phyloP scores from a whole-genome alignment of 1,284 basidiomycete species.

The Pulveroboletus sp. region DNA sequence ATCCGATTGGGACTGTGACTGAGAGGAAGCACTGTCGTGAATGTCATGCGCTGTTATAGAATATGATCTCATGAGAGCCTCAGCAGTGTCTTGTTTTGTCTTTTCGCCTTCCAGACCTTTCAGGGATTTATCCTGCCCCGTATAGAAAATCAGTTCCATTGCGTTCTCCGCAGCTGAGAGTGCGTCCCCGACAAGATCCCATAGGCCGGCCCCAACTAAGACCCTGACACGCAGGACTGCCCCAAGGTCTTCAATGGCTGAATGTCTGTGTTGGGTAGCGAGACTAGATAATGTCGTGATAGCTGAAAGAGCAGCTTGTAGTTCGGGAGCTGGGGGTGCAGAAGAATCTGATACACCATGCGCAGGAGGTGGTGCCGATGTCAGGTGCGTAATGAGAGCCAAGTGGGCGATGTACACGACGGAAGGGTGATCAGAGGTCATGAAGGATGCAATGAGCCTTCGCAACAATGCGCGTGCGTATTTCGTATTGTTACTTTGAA shows the following conservation, averaged over 20 bases:
- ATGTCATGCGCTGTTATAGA: conserved; percentile 35
- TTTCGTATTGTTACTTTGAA: conserved; percentile 50
- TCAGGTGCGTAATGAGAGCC: conserved; percentile 49
- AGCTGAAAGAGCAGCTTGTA: conserved; percentile 43
- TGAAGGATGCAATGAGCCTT: conserved; percentile 52
- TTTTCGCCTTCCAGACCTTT: conserved; percentile 14
- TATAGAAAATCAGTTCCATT: conserved; percentile 43
- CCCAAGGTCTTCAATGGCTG: conserved; percentile 47
- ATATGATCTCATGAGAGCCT: conserved; percentile 29
- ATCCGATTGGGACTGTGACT: conserved; percentile 30
- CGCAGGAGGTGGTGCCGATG: conserved; percentile 22
- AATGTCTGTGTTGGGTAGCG: conserved; percentile 44
- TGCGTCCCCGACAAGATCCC: conserved; percentile 50
- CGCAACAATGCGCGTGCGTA: conserved; percentile 57
- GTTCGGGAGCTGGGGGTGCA: conserved; percentile 16
- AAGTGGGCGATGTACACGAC: conserved; percentile 55
- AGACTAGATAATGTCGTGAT: conserved; percentile 46
- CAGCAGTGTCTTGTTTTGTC: conserved; percentile 18
- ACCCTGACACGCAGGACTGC: conserved; percentile 53
- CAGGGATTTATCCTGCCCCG: conserved; percentile 2
- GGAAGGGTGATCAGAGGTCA: conserved; percentile 50
- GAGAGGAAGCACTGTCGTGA: conserved; percentile 28
- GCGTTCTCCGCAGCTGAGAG: conserved; percentile 47
- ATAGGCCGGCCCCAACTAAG: conserved; percentile 52
- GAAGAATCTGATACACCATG: conserved; percentile 4